Base-by-base conservation (phyloP, 495 filamentous ascomycete genomes). In the Hypomontagnella monticulosa region DNA sequence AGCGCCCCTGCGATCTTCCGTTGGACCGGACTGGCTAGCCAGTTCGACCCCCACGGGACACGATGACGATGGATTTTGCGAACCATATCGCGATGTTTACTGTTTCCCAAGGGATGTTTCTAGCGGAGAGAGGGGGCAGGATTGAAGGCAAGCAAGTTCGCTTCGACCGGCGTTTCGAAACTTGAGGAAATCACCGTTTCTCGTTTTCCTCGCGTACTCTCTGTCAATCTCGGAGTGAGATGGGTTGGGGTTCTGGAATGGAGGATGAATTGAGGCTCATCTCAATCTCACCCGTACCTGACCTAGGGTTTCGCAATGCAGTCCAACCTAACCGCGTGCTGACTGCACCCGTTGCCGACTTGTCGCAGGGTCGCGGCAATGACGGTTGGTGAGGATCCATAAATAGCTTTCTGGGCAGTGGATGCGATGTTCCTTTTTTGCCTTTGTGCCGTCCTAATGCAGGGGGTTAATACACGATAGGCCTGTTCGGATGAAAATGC, bases 351-450 rank as follows among this genome's bases (percentile, higher is more conserved):
- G 19, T 46, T 47, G 16, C 23, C 23, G 23, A 27, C 23, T 27
- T 27, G 23, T 27, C 23, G 23, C 23, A 27, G 23, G 23, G 23
- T 27, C 23, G 23, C 23, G 23, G n/a, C n/a, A n/a, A n/a, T n/a
- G n/a, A 27, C 23, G 23, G 23, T 27, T 27, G 3, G 23, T 27
- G 23, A 6, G 3, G 23, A 27, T 27, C 36, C 36, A 15, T 40
- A 38, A 14, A 6, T 23, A 15, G 12, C 16, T 40, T 37, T 12
- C 18, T 11, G 23, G 23, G 23, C 23, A 27, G 23, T 14, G 36
- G 19, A 20, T 54, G 34, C 37, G 50, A 33, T 54, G 50, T 40
- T 54, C 48, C 53, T 34, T 53, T 38, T 52, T 53, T 30, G 15
- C 6, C 11, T 23, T 44, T 40, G 40, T 44, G 20, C 30, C 52